Evolutionary conservation across 306 rosid species (phyloP), one percentile per base, ranked within the genome.

Genomic region (Castanea crenata): DNA sequence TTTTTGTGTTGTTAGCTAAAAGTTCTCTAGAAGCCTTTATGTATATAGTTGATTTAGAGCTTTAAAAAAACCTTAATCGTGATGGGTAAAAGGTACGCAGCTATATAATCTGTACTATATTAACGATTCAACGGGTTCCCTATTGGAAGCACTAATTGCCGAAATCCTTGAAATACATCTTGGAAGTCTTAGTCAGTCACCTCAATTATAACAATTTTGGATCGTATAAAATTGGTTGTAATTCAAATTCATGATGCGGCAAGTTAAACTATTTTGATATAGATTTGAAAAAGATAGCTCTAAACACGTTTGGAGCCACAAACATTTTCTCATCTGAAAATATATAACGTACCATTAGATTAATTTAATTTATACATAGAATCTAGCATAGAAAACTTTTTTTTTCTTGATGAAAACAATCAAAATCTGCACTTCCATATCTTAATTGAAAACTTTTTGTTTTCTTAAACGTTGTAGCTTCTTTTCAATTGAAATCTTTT

Each of bases 111-210:
- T 12, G 4, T 13, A 12, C 15, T 29, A 57, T 25, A 57, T 57
- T 57, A 20, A 7, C 16, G 54, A 49, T 49, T 49, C 15, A 49
- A 49, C 54, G 15, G 54, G 54, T 12, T 49, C 54, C 16, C 16
- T 13, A 3, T 32, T 49, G 4, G 78, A 63, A 63, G 86, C 87
- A 83, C 84, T 76, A 31, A 58, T 55, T 73, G 79, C 81, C 83
- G 79, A 75, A 83, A 76, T 77, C 55, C 46, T 79, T 82, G 81
- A 82, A 76, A 63, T 61, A 57, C 9, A 21, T 18, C 5, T 4
- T 9, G 1, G 0, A 18, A 18, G 19, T 32, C 19, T 8, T 19
- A 7, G 71, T 23, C 44, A 34, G 72, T 67, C 72, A 67, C 19
- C 72, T 19, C 27, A 19, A 67, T 19, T 6, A 5, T 38, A 64